phyloP scores from a whole-genome alignment of 148 eudicot species.

The Vaccinium macrocarpon region DNA sequence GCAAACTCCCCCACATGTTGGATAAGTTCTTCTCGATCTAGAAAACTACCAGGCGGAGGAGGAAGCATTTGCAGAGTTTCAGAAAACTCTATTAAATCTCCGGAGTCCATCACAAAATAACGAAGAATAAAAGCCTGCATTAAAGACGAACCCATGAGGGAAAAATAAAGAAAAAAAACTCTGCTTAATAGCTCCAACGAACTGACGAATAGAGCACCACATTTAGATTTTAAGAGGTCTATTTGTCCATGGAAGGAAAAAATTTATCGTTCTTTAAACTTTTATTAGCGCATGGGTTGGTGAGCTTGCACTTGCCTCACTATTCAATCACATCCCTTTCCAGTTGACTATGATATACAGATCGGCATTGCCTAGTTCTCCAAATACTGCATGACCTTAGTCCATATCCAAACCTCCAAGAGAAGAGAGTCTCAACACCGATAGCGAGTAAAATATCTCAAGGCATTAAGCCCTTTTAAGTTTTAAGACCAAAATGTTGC shows the following conservation, averaged over 20 bases:
- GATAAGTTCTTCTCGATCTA: slow-evolving; percentile 67
- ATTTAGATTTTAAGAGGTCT: neutral
- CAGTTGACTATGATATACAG: neutral
- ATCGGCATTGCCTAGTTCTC: neutral
- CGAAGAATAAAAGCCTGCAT: slow-evolving; percentile 3
- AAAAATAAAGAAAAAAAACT: neutral
- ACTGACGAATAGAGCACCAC: neutral
- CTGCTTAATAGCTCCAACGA: neutral
- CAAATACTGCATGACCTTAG: neutral
- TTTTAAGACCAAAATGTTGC: no score
- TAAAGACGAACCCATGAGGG: neutral
- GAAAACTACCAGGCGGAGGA: slow-evolving; percentile 65
- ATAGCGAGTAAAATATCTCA: neutral
- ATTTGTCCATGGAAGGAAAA: neutral
- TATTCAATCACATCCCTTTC: neutral
- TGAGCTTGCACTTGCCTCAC: neutral
- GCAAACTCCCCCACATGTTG: slow-evolving; percentile 75
- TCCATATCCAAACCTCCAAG: neutral
- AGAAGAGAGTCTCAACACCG: neutral
- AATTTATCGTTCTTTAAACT: neutral
- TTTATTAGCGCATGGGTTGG: neutral
- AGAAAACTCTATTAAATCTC: slow-evolving; percentile 13
- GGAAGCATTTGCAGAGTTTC: slow-evolving; percentile 60
- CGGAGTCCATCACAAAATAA: slow-evolving; percentile 21
- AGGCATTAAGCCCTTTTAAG: neutral